Evolutionary conservation across 1,284 basidiomycete species (phyloP).

Genomic region (Cutaneotrichosporon cavernicola): DNA sequence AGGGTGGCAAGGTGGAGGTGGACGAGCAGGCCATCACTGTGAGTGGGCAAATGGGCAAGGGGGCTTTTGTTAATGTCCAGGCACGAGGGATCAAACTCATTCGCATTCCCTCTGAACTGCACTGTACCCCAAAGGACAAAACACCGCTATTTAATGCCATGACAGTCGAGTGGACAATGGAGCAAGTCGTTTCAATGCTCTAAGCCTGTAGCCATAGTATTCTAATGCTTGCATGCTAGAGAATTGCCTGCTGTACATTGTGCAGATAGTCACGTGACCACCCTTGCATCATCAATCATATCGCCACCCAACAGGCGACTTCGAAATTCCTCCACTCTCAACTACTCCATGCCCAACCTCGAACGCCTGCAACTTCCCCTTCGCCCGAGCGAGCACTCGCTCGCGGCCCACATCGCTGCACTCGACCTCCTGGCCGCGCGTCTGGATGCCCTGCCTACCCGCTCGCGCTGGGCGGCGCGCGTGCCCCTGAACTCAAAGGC

Average conservation of each 20-base stretch:
- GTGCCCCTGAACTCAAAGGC: constrained; percentile 44
- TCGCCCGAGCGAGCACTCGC: constrained; percentile 28
- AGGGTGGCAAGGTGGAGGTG: constrained; percentile 63
- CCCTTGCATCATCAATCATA: neutral
- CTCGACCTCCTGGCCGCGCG: constrained; percentile 37
- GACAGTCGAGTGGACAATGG: constrained; percentile 49
- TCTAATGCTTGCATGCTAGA: neutral
- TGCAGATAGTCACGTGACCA: neutral
- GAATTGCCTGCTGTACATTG: too few relatives aligned
- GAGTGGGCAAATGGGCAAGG: constrained; percentile 39
- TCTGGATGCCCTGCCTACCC: constrained; percentile 27
- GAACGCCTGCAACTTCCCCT: constrained; percentile 28
- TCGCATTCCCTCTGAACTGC: constrained; percentile 33
- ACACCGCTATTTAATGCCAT: constrained; percentile 42
- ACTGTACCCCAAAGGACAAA: constrained; percentile 21
- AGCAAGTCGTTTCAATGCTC: constrained; percentile 15
- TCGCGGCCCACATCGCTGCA: constrained; percentile 34
- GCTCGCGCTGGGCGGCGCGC: constrained; percentile 31
- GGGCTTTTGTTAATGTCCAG: constrained; percentile 21
- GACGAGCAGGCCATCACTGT: constrained; percentile 65
- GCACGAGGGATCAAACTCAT: constrained; percentile 40
- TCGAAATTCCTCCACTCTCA: neutral
- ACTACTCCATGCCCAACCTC: neutral
- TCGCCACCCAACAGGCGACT: constrained; percentile 1
- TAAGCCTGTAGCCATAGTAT: neutral